Evolutionary conservation across 176 grass and related monocot species (phyloP).

Genomic region (Triticum dicoccoides): DNA sequence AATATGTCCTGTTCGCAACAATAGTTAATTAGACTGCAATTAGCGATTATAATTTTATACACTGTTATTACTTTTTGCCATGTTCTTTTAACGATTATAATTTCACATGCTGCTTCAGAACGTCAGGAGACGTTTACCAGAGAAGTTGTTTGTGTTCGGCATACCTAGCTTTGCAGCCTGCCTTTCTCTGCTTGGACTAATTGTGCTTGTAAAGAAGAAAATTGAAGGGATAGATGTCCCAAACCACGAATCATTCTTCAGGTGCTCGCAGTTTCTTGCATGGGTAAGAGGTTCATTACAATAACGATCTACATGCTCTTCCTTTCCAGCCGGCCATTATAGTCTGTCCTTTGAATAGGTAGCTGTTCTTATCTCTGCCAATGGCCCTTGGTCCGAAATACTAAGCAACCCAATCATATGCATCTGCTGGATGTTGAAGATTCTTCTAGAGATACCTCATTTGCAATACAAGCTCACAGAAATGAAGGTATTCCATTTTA

Average conservation of each 20-base stretch:
- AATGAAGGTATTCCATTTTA: conserved; percentile 53
- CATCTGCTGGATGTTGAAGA: conserved; percentile 80
- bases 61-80: neutral
- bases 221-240: conserved; percentile 33
- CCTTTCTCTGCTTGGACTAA: conserved; percentile 47
- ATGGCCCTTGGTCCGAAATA: conserved; percentile 53
- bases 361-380: conserved; percentile 34
- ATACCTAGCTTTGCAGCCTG: conserved; percentile 58
- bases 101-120: conserved; percentile 28
- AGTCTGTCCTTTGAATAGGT: conserved; percentile 41
- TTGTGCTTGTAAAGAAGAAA: conserved; percentile 45
- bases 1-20: neutral
- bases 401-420: conserved; percentile 68
- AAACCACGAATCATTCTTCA: conserved; percentile 52
- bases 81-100: conserved; percentile 3
- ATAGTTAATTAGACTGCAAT: neutral
- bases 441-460: conserved; percentile 77
- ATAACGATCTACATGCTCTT: neutral
- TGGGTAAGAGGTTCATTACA: conserved; percentile 57
- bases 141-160: conserved; percentile 49
- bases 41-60: neutral
- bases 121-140: conserved; percentile 32
- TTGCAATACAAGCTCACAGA: conserved; percentile 59
- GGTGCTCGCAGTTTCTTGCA: conserved; percentile 52
- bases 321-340: neutral